Evolutionary conservation across 768 basidiomycete genomes (phyloP), one percentile per base, ranked within the genome.

Genomic region (Calocybe cyanea): DNA sequence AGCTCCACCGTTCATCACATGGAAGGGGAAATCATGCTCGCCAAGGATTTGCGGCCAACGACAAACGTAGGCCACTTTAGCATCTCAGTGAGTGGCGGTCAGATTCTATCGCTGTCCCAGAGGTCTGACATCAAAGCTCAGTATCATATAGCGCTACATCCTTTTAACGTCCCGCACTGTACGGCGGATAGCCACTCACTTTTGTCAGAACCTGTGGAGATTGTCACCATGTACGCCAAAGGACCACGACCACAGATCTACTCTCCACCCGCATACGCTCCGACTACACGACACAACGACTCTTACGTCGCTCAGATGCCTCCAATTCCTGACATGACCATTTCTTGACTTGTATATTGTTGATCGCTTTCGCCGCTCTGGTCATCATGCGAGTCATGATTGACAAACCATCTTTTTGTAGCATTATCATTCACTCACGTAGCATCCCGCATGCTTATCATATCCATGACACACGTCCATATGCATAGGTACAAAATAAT

Each of bases 11-110:
- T 59, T 19, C 72, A 76, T 15, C 62, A 69, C 45, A 61, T 78
- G 20, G 74, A 78, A 51, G 78, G 78, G 5, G 78, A 80, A 57
- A 75, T 80, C 34, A 66, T 63, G 25, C 63, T 80, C 2, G 58
- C 72, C 11, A 78, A 78, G 58, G 75, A 78, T 46, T 61, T 80
- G 21, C 57, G 73, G 39, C 76, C 78, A 15, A 67, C 76, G 14
- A 72, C 73, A 33, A 65, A 70, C 41, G 69, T 78, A 55, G 73
- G 70, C 15, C 71, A 72, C 51, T 78, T 78, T 61, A 72, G 70
- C 52, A 69, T 80, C 46, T 71, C 70, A 45, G 76, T 77, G 49
- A 60, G 73, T 34, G n/a, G 15, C 18, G 20, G 18, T 9, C 21
- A 20, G 59, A 24, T 46, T n/a, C n/a, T 19, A 11, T 15, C 25